Percentiles rank a stretch among this genome's conserved stretches.
phyloP scores from a whole-genome alignment of 768 basidiomycete genomes.

The Mycena crocata region DNA sequence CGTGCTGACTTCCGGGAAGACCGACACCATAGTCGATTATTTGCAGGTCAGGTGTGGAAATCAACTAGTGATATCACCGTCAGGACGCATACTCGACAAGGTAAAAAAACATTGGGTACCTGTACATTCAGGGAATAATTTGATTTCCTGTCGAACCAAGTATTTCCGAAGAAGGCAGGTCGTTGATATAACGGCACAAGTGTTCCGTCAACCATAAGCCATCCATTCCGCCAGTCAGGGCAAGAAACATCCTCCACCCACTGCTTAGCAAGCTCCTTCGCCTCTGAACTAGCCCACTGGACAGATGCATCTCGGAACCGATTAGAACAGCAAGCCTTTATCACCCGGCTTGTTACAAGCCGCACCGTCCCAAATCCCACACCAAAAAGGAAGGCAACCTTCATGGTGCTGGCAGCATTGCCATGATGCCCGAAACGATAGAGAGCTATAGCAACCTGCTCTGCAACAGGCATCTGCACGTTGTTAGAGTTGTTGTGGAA shows the following conservation, averaged over 20 bases:
- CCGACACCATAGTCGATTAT: slow-evolving; percentile 47
- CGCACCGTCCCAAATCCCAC: slow-evolving; percentile 28
- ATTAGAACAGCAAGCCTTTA: slow-evolving; percentile 26
- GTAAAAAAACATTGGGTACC: too few relatives aligned
- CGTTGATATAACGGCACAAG: slow-evolving; percentile 32
- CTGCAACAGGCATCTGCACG: slow-evolving; percentile 40
- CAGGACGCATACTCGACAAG: too few relatives aligned
- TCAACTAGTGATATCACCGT: too few relatives aligned
- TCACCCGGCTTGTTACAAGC: slow-evolving; percentile 27
- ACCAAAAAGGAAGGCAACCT: slow-evolving; percentile 24
- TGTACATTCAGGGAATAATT: slow-evolving; percentile 43
- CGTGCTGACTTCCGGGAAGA: slow-evolving; percentile 46
- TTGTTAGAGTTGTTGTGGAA: slow-evolving; percentile 44
- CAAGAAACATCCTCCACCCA: slow-evolving; percentile 34
- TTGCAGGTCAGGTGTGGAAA: slow-evolving; percentile 32
- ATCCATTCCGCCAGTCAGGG: slow-evolving; percentile 36
- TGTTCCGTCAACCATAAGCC: slow-evolving; percentile 37
- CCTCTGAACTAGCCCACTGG: slow-evolving; percentile 19
- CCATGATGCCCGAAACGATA: slow-evolving; percentile 35
- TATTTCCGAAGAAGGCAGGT: slow-evolving; percentile 42
- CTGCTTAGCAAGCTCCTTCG: slow-evolving; percentile 28
- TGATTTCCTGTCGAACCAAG: slow-evolving; percentile 43
- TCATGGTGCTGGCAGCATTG: slow-evolving; percentile 27
- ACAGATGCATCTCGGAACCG: slow-evolving; percentile 4
- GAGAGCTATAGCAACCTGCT: slow-evolving; percentile 27